phyloP scores from a whole-genome alignment of 345 rosid genomes.

The Microcos paniculata region DNA sequence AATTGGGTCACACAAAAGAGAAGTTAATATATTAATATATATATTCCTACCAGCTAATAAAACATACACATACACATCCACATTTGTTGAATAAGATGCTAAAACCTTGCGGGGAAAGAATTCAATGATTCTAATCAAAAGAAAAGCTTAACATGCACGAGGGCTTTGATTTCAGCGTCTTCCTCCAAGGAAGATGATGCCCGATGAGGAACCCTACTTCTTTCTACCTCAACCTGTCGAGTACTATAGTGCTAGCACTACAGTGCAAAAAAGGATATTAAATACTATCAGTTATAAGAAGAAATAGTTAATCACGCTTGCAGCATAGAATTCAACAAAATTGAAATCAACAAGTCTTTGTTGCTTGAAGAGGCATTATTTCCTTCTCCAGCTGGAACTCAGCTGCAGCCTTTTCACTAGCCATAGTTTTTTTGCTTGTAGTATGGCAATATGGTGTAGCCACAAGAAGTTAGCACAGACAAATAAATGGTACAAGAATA shows the following conservation, averaged over 20 bases:
- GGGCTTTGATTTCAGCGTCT: constrained; percentile 87
- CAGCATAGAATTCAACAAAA: no score
- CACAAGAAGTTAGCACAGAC: constrained; percentile 12
- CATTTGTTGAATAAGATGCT: constrained; percentile 16
- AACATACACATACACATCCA: no score
- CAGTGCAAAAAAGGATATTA: neutral
- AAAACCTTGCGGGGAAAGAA: neutral
- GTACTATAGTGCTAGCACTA: constrained; percentile 12
- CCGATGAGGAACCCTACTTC: constrained; percentile 72
- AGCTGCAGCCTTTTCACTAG: constrained; percentile 98
- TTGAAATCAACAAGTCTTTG: constrained; percentile 54
- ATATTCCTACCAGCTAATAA: neutral
- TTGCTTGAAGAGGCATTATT: constrained; percentile 78
- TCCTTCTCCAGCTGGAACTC: constrained; percentile 98
- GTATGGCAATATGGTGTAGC: constrained; percentile 52
- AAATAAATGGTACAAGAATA: neutral
- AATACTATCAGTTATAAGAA: constrained; percentile 6
- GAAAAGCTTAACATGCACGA: constrained; percentile 58
- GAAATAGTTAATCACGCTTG: constrained; percentile 11
- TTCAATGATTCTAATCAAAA: neutral
- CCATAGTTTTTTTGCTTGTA: constrained; percentile 99
- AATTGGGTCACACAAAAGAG: neutral
- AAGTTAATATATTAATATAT: neutral
- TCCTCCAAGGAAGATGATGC: constrained; percentile 88
- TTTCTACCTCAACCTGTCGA: constrained; percentile 83